These are phyloP conservation scores for Mikania micrantha DNA, from an alignment of 129 eudicot species.

Conservation along the genomic window DNA sequence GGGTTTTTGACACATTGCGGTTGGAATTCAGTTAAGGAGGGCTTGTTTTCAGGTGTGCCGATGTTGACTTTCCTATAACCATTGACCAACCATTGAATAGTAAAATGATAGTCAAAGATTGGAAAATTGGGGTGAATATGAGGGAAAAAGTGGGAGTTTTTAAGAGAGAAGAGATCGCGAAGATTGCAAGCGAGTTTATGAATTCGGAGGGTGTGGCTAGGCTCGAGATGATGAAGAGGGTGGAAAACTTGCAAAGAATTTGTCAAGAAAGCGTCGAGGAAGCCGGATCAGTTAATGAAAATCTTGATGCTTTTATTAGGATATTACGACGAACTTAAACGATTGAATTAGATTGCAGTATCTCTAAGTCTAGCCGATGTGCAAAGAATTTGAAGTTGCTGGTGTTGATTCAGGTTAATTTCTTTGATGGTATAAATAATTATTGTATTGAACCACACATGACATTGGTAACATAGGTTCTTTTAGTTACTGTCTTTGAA, in stretches of 20 bases:
- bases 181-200: constrained; percentile 34
- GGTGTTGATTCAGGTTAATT: no score
- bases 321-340: background rate
- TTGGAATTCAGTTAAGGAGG: constrained; percentile 58
- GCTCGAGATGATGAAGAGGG: constrained; percentile 27
- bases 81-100: constrained; percentile 41
- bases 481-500: no score
- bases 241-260: constrained; percentile 14
- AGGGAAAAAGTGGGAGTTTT: background rate
- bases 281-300: constrained; percentile 21
- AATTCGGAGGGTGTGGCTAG: constrained; percentile 29
- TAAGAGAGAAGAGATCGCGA: constrained; percentile 25
- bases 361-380: background rate
- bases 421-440: no score
- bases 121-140: constrained; percentile 42
- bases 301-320: constrained; percentile 28
- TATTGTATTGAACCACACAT: no score
- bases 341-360: background rate
- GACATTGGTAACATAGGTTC: no score
- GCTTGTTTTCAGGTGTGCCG: constrained; percentile 38
- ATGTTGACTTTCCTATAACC: constrained; percentile 38
- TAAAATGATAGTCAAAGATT: constrained; percentile 40
- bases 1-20: constrained; percentile 64
- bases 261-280: constrained; percentile 17
- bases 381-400: background rate